These are phyloP conservation scores for Aschersonia sp. DNA, from an alignment of 2,329 filamentous ascomycete species.

Conservation along the genomic window DNA sequence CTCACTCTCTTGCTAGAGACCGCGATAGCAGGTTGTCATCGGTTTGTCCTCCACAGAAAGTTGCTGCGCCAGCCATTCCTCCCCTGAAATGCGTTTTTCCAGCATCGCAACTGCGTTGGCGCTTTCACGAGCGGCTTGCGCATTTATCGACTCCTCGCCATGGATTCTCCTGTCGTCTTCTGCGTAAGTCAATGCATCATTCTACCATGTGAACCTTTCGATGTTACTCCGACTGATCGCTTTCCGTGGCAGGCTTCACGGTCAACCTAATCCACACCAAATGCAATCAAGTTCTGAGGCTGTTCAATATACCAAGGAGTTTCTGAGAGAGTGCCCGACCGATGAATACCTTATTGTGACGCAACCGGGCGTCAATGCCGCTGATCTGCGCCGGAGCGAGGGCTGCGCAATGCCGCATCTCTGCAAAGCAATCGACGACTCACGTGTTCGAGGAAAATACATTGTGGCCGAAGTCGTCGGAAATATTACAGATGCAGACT, in stretches of 20 bases:
- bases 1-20: too few relatives aligned
- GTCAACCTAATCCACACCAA: conserved; percentile 20
- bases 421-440: conserved; percentile 22
- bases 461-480: conserved; percentile 45
- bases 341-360: conserved; percentile 63
- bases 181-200: conserved; percentile 40
- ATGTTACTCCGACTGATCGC: neutral
- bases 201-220: neutral
- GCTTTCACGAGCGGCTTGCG: conserved; percentile 44
- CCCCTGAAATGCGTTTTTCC: conserved; percentile 35
- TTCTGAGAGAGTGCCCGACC: conserved; percentile 56
- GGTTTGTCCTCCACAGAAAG: conserved; percentile 3
- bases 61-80: neutral
- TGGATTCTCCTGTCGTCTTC: conserved; percentile 79
- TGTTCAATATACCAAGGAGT: conserved; percentile 24
- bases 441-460: conserved; percentile 23
- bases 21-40: too few relatives aligned
- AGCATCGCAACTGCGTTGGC: conserved; percentile 34
- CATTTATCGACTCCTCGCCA: conserved; percentile 76
- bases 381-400: conserved; percentile 44
- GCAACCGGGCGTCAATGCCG: conserved; percentile 58
- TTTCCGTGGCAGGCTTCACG: conserved; percentile 14
- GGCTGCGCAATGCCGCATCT: conserved; percentile 39
- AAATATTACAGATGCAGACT: conserved; percentile 22
- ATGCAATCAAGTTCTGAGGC: conserved; percentile 34